Conservation (phyloP, 1,284 basidiomycete species). For the Fomitopsis schrenkii region DNA sequence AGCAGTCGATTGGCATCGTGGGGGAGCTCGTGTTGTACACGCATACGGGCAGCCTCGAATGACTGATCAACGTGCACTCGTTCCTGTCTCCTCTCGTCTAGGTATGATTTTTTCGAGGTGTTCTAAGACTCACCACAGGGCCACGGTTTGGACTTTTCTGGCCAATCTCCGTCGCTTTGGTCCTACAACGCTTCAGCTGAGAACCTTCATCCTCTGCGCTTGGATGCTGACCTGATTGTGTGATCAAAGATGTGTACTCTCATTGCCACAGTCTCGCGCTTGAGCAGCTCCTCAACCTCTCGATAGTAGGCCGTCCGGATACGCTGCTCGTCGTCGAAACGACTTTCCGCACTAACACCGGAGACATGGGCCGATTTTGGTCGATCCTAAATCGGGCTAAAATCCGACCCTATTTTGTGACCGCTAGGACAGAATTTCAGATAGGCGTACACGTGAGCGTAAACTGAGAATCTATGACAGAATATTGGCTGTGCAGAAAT, state of each 20-base stretch:
- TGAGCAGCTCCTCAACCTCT: conserved; percentile 38
- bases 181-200: not conserved
- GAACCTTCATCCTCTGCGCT: not conserved
- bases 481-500: no score
- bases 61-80: conserved; percentile 60
- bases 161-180: not conserved
- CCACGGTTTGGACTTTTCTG: not conserved
- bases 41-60: conserved; percentile 38
- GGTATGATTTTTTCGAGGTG: not conserved
- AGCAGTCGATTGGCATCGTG: conserved; percentile 42
- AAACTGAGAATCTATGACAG: no score
- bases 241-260: conserved; percentile 40
- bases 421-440: no score
- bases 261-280: conserved; percentile 33
- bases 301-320: conserved; percentile 34
- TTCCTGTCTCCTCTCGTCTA: conserved; percentile 12
- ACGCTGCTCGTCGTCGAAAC: conserved; percentile 34
- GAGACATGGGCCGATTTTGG: no score
- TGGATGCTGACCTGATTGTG: conserved; percentile 18
- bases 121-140: not conserved
- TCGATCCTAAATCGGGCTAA: no score
- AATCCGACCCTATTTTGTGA: no score
- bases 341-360: conserved; percentile 19
- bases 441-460: no score
- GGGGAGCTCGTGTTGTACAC: conserved; percentile 51